These are phyloP conservation scores for Dryas octopetala DNA, from an alignment of 306 rosid species.

Conservation along the genomic window DNA sequence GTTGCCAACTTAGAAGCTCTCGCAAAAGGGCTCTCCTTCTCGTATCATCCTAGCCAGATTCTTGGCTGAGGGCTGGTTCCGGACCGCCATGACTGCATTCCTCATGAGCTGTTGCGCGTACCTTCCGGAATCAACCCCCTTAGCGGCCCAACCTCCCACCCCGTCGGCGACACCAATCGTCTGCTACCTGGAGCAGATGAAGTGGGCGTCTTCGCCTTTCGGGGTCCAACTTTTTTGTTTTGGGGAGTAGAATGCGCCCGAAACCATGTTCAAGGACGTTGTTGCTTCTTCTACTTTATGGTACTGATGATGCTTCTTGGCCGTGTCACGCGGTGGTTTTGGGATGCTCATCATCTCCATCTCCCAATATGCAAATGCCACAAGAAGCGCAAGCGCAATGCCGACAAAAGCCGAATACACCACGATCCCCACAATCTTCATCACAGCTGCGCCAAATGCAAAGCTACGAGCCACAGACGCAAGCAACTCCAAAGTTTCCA, in stretches of 20 bases:
- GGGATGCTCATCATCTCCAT: no score
- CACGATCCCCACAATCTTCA: no score
- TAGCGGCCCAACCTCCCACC: background rate
- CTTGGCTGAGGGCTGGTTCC: background rate
- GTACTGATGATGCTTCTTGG: no score
- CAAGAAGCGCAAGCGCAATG: no score
- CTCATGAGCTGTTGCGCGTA: conserved; percentile 15
- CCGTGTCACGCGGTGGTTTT: no score
- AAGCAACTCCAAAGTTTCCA: no score
- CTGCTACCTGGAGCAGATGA: conserved; percentile 5
- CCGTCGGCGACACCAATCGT: conserved; percentile 21
- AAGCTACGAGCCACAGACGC: no score
- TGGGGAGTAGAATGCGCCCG: background rate
- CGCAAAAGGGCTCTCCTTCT: background rate
- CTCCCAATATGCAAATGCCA: no score
- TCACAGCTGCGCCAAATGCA: no score
- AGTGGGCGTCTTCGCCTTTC: conserved; percentile 20
- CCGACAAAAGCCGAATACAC: no score
- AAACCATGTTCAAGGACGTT: background rate
- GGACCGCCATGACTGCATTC: background rate
- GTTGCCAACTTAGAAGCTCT: background rate
- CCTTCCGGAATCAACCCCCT: conserved; percentile 19
- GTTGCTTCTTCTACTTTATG: no score
- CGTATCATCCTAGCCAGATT: background rate
- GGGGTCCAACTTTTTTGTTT: background rate